phyloP scores from a whole-genome alignment of 2,329 filamentous ascomycete genomes.

The Beauveria sp. region DNA sequence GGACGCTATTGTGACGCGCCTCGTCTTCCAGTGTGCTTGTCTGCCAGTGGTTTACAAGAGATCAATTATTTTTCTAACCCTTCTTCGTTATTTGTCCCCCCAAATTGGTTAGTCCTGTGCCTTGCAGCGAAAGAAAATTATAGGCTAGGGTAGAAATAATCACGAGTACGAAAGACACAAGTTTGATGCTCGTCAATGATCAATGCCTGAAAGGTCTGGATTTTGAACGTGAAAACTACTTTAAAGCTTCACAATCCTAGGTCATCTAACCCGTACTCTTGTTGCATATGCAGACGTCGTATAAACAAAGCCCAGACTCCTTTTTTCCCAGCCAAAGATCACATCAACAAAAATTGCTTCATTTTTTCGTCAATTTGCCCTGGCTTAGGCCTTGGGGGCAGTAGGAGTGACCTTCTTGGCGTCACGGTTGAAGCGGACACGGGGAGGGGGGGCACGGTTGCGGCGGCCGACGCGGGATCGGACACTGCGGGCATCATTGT shows the following conservation, averaged over 20 bases:
- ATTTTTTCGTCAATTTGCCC: slow-evolving; percentile 7
- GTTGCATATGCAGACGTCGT: slow-evolving; percentile 31
- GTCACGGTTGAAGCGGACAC: slow-evolving; percentile 99
- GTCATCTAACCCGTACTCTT: slow-evolving; percentile 25
- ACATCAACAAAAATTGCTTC: slow-evolving; percentile 14
- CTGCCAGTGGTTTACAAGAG: no score
- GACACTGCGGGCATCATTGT: slow-evolving; percentile 59
- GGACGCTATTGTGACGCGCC: no score
- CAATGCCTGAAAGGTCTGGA: slow-evolving; percentile 11
- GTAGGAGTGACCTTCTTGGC: slow-evolving; percentile 98
- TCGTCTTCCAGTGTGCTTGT: no score
- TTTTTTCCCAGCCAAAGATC: slow-evolving; percentile 22
- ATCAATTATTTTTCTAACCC: no score
- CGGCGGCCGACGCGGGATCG: slow-evolving; percentile 93
- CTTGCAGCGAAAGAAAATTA: neutral
- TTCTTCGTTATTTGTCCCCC: no score
- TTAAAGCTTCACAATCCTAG: slow-evolving; percentile 22
- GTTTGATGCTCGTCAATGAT: slow-evolving; percentile 5
- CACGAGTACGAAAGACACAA: neutral
- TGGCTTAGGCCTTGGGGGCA: slow-evolving; percentile 32
- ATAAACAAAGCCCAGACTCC: slow-evolving; percentile 31
- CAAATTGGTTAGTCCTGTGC: no score
- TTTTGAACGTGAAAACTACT: slow-evolving; percentile 16
- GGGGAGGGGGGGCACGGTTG: slow-evolving; percentile 96
- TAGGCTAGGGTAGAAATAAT: neutral